phyloP scores from a whole-genome alignment of 148 eudicot species.

The Tetragonia tetragonoides region DNA sequence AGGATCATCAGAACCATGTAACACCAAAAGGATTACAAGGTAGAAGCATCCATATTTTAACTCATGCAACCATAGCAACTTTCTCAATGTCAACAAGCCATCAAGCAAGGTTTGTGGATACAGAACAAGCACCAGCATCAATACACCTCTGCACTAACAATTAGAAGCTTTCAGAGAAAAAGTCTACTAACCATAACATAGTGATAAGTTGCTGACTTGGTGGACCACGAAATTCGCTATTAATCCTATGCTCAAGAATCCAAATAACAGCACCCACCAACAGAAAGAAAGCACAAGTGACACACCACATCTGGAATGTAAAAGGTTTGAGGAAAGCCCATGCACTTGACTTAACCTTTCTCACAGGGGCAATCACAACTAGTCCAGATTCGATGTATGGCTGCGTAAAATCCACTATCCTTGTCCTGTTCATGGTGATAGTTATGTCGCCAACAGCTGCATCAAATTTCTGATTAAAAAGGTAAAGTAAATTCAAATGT shows the following conservation, averaged over 20 bases:
- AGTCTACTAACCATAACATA: conserved; percentile 52
- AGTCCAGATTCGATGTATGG: conserved; percentile 72
- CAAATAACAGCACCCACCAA: conserved; percentile 71
- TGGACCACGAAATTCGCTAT: conserved; percentile 74
- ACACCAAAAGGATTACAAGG: not conserved
- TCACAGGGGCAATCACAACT: conserved; percentile 62
- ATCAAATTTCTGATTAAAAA: conserved; percentile 55
- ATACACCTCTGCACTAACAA: not conserved
- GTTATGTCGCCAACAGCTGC: conserved; percentile 85
- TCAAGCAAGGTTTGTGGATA: not conserved
- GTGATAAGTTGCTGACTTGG: conserved; percentile 72
- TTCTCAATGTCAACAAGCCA: not conserved
- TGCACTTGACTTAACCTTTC: conserved; percentile 41
- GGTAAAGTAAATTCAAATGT: not conserved
- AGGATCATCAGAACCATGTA: not conserved
- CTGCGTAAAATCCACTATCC: conserved; percentile 80
- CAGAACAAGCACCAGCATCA: not conserved
- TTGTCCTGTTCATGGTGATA: conserved; percentile 69
- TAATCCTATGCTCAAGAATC: conserved; percentile 77
- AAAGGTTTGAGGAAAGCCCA: conserved; percentile 81
- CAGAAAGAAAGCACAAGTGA: conserved; percentile 55
- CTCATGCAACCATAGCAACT: not conserved
- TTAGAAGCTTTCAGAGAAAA: conserved; percentile 7
- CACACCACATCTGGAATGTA: conserved; percentile 59
- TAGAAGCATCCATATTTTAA: not conserved